Evolutionary conservation across 2,329 filamentous ascomycete genomes (phyloP).

Genomic region (Epichloe bromicola): DNA sequence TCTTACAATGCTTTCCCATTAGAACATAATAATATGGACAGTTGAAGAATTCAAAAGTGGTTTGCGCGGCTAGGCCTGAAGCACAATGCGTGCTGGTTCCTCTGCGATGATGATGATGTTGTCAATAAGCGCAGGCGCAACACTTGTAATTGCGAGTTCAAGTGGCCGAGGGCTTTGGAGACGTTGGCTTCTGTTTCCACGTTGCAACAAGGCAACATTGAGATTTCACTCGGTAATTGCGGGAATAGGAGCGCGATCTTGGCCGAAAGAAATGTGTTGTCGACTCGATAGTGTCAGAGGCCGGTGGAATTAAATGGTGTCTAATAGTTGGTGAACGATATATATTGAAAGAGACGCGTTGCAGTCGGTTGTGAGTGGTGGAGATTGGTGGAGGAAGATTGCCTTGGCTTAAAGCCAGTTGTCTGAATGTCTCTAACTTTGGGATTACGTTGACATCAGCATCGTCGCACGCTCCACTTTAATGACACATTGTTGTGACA

Average conservation of each 20-base stretch:
- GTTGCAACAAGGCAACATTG: too few relatives aligned
- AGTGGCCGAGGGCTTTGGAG: background rate
- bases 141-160: background rate
- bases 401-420: too few relatives aligned
- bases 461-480: background rate
- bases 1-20: slow-evolving; percentile 19
- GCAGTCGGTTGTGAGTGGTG: too few relatives aligned
- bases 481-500: background rate
- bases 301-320: too few relatives aligned
- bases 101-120: background rate
- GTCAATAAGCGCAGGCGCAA: background rate
- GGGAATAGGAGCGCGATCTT: background rate
- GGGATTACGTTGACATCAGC: background rate
- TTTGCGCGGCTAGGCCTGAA: background rate
- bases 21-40: background rate
- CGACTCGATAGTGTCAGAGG: too few relatives aligned
- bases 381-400: too few relatives aligned
- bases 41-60: background rate
- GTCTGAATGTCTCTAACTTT: too few relatives aligned
- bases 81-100: background rate
- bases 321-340: too few relatives aligned
- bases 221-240: too few relatives aligned
- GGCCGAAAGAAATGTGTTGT: background rate
- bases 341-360: too few relatives aligned
- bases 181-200: too few relatives aligned